A percentile compares a stretch with the other conserved stretches of the same genome.
Evolutionary conservation across 2,329 filamentous ascomycete species (phyloP).

Genomic region (Fusarium sp.): DNA sequence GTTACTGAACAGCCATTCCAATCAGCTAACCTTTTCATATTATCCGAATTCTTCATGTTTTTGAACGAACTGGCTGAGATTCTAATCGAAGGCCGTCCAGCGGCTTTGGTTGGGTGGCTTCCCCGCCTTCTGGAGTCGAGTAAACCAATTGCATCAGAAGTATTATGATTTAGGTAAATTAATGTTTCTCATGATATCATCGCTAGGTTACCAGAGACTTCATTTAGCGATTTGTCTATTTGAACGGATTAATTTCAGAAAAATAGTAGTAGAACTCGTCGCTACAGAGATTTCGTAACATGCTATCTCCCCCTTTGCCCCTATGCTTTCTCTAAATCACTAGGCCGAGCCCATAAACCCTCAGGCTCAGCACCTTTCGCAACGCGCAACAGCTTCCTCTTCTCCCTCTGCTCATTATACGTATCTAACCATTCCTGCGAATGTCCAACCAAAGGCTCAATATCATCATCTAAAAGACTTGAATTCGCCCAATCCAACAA

Average conservation of each 20-base stretch:
- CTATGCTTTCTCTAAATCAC: slow-evolving; percentile 13
- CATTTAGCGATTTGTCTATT: no score
- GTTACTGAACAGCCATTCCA: no score
- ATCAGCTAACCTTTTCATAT: neutral
- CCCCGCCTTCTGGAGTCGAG: neutral
- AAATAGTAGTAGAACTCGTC: rapidly evolving
- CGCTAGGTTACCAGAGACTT: no score
- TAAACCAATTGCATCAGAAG: neutral
- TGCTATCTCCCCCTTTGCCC: neutral
- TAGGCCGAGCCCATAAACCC: slow-evolving; percentile 24
- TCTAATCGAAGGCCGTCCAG: neutral
- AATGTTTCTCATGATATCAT: no score
- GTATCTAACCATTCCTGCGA: slow-evolving; percentile 33
- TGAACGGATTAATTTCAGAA: no score
- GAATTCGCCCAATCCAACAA: slow-evolving; percentile 42
- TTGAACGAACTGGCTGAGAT: neutral
- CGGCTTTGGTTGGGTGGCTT: neutral
- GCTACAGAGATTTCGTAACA: neutral
- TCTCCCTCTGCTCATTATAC: slow-evolving; percentile 27
- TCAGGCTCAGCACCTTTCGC: slow-evolving; percentile 23
- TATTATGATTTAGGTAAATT: no score
- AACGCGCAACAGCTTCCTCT: slow-evolving; percentile 22
- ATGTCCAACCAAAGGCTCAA: slow-evolving; percentile 25
- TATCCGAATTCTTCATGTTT: neutral
- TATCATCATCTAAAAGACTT: slow-evolving; percentile 1